These are phyloP conservation scores for Capronia americana DNA, from an alignment of 2,329 filamentous ascomycete species.

Conservation along the genomic window DNA sequence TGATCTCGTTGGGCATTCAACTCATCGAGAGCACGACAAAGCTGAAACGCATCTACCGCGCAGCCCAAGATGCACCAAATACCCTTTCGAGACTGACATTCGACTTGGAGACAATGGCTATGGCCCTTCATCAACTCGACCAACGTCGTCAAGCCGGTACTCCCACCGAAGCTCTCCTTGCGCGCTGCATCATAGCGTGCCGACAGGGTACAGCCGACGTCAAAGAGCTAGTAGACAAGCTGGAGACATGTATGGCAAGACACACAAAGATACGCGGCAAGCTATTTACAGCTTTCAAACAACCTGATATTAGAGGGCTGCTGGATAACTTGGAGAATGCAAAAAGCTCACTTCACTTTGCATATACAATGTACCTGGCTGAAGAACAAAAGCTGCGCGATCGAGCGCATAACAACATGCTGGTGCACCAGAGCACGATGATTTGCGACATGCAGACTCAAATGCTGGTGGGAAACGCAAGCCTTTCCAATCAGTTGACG, in stretches of 20 bases:
- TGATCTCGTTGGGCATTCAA: constrained; percentile 13
- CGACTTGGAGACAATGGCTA: constrained; percentile 10
- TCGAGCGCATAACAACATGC: background rate
- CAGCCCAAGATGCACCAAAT: constrained; percentile 9
- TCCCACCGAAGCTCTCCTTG: constrained; percentile 8
- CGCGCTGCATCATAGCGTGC: constrained; percentile 7
- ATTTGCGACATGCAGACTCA: constrained; percentile 8
- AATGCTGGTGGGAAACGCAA: background rate
- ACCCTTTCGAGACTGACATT: background rate
- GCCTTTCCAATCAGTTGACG: constrained; percentile 1
- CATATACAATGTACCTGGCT: constrained; percentile 11
- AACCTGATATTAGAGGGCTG: constrained; percentile 7
- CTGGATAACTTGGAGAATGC: constrained; percentile 14
- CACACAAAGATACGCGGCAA: constrained; percentile 7
- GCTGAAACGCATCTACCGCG: constrained; percentile 11
- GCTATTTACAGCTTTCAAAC: constrained; percentile 13
- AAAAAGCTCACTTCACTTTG: constrained; percentile 12
- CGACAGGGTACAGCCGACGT: background rate
- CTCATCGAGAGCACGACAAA: constrained; percentile 9
- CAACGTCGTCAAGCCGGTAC: constrained; percentile 9
- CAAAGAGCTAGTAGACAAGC: constrained; percentile 1
- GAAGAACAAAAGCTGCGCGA: constrained; percentile 11
- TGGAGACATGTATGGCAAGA: background rate
- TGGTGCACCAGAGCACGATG: background rate
- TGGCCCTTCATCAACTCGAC: constrained; percentile 9